Evolutionary conservation across 176 grass and related monocot genomes (phyloP).

Genomic region (Metroxylon sagu): DNA sequence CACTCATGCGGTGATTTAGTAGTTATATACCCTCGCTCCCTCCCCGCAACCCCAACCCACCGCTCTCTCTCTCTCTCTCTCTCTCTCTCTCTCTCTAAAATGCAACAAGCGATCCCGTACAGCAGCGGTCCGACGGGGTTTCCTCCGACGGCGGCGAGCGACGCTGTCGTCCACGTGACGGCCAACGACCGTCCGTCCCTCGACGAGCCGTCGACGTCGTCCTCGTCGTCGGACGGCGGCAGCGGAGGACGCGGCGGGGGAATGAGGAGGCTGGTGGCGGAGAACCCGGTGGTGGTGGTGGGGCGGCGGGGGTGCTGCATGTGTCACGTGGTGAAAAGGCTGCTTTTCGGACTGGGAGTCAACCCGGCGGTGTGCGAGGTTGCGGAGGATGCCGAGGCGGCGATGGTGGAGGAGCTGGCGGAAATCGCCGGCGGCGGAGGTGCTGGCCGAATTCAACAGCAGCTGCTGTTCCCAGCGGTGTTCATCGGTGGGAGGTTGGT

Average conservation of each 20-base stretch:
- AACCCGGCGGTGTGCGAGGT: slow-evolving; percentile 79
- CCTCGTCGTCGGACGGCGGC: not conserved
- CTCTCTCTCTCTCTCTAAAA: slow-evolving; percentile 5
- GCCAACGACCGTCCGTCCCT: not conserved
- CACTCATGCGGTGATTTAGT: not conserved
- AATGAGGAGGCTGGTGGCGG: slow-evolving; percentile 45
- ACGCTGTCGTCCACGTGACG: not conserved
- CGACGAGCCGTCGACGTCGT: not conserved
- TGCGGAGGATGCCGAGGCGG: slow-evolving; percentile 32
- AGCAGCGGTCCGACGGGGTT: slow-evolving; percentile 35
- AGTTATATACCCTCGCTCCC: not conserved
- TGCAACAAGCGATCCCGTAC: slow-evolving; percentile 81
- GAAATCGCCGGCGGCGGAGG: slow-evolving; percentile 3
- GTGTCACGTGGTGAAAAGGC: slow-evolving; percentile 70
- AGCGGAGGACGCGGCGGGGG: not conserved
- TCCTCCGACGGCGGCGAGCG: not conserved
- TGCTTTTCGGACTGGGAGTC: slow-evolving; percentile 80
- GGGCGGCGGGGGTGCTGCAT: slow-evolving; percentile 73
- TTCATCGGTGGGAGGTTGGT: slow-evolving; percentile 78
- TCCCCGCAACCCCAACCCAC: no score
- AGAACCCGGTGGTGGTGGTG: slow-evolving; percentile 70
- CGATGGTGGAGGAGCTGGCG: slow-evolving; percentile 30
- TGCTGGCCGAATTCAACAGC: not conserved
- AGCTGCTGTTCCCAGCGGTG: slow-evolving; percentile 40
- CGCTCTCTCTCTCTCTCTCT: no score